Conservation (phyloP, 1,139 yeast genomes). For the Zygoascus meyerae region DNA sequence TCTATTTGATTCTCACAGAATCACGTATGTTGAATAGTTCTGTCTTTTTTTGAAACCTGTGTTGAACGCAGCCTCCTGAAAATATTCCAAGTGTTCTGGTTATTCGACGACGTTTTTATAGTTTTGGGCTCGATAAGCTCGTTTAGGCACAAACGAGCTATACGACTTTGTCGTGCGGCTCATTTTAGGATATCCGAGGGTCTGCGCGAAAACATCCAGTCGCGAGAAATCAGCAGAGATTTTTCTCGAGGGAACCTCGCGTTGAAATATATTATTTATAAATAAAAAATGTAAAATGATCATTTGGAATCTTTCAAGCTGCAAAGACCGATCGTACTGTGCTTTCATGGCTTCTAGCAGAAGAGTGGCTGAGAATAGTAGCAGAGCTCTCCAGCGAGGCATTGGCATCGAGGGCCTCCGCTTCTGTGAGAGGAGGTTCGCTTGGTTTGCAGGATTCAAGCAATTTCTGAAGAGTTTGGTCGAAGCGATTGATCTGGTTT, state of each 20-base stretch:
- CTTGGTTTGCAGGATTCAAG: not conserved
- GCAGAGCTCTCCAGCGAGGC: not conserved
- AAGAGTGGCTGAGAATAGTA: no score
- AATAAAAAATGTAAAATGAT: no score
- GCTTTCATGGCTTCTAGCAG: no score
- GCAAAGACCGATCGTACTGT: no score
- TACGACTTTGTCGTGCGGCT: constrained; percentile 6
- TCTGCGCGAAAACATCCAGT: no score
- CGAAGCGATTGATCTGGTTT: constrained; percentile 7
- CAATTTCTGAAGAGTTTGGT: constrained; percentile 1
- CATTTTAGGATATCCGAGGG: not conserved
- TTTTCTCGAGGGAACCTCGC: no score
- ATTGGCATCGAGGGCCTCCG: constrained; percentile 2
- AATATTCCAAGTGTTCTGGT: no score
- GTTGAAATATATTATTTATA: no score
- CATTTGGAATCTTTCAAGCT: no score
- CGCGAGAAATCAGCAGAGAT: no score
- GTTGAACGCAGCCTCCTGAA: constrained; percentile 1
- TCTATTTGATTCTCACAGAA: not conserved
- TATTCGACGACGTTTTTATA: no score
- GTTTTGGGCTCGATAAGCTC: not conserved
- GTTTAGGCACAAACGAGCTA: constrained; percentile 2
- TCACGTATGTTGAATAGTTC: not conserved
- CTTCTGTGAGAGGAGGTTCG: not conserved
- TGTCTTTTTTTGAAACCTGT: not conserved